These are phyloP conservation scores for Aspergillus ibericus DNA, from an alignment of 2,329 filamentous ascomycete species.

Conservation along the genomic window DNA sequence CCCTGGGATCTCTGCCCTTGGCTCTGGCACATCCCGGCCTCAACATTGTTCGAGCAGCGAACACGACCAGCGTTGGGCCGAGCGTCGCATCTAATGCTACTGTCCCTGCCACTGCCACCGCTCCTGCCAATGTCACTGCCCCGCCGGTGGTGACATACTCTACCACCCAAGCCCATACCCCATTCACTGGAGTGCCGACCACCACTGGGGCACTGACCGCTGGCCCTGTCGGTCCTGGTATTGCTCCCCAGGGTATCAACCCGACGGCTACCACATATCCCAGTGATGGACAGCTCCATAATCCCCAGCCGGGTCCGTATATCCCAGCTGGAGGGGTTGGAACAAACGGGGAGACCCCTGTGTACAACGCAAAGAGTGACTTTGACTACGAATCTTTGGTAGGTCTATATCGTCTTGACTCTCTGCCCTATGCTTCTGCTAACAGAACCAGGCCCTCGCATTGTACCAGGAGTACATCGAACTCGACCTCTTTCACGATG, in stretches of 20 bases:
- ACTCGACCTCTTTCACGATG: slow-evolving; percentile 77
- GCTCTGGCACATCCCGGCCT: neutral
- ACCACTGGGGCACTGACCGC: slow-evolving; percentile 67
- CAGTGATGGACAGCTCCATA: slow-evolving; percentile 66
- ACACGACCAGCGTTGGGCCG: neutral
- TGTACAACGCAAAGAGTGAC: slow-evolving; percentile 76
- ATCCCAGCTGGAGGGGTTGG: slow-evolving; percentile 71
- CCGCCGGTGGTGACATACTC: slow-evolving; percentile 5
- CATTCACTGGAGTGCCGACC: slow-evolving; percentile 65
- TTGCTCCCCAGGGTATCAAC: slow-evolving; percentile 59
- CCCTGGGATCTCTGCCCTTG: neutral
- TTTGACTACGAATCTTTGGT: slow-evolving; percentile 78
- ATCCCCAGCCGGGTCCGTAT: slow-evolving; percentile 70
- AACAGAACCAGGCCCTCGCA: slow-evolving; percentile 54
- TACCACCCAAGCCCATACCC: slow-evolving; percentile 54
- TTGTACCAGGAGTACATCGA: slow-evolving; percentile 85
- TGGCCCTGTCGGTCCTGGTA: slow-evolving; percentile 52
- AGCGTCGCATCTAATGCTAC: neutral
- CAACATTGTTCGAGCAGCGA: neutral
- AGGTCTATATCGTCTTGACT: slow-evolving; percentile 13
- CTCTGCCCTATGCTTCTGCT: neutral
- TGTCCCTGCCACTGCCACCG: neutral
- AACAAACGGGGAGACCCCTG: slow-evolving; percentile 73
- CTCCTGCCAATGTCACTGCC: neutral
- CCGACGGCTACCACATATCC: slow-evolving; percentile 69